phyloP scores from a whole-genome alignment of 2,329 filamentous ascomycete genomes.

The Fusarium concolor region DNA sequence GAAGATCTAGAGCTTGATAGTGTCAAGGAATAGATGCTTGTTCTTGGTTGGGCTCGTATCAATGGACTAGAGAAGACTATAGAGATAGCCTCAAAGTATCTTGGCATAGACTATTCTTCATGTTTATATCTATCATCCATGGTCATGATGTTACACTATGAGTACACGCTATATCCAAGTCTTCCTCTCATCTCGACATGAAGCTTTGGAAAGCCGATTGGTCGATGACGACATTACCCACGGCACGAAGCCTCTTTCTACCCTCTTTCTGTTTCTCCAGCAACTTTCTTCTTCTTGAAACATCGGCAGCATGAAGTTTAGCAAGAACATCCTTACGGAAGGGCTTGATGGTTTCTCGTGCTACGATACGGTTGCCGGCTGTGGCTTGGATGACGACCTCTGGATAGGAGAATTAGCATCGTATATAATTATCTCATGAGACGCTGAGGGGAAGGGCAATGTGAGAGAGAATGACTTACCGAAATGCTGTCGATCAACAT shows the following conservation, averaged over 20 bases:
- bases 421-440: neutral
- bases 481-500: conserved; percentile 97
- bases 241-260: conserved; percentile 83
- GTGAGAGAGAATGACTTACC: conserved; percentile 51
- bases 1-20: conserved; percentile 33
- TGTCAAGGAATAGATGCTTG: neutral
- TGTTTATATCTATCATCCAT: too few species aligned
- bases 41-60: neutral
- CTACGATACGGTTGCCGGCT: conserved; percentile 83
- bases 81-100: neutral
- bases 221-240: conserved; percentile 95
- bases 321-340: conserved; percentile 95
- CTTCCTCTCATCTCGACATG: conserved; percentile 73
- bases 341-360: conserved; percentile 93
- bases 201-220: conserved; percentile 96
- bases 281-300: conserved; percentile 83
- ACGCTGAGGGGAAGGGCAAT: neutral
- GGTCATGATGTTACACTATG: conserved; percentile 28
- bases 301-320: conserved; percentile 92
- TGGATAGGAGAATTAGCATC: conserved; percentile 32
- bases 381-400: conserved; percentile 96
- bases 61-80: neutral
- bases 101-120: conserved; percentile 19
- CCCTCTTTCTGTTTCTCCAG: conserved; percentile 98
- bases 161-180: conserved; percentile 23